Evolutionary conservation across 306 rosid genomes (phyloP).

Genomic region (Cucurbita ficifolia): DNA sequence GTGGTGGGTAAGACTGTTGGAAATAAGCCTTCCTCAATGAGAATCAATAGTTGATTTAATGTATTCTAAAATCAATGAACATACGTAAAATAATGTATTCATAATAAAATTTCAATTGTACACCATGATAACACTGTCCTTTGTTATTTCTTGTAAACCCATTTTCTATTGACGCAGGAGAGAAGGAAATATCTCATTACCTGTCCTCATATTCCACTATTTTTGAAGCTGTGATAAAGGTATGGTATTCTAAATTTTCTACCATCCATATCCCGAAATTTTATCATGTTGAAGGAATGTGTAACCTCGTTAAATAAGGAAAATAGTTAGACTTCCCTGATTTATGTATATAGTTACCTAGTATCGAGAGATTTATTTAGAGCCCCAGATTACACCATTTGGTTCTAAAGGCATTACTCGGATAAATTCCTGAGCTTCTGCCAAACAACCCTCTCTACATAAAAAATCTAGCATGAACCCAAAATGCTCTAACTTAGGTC

Average conservation of each 20-base stretch:
- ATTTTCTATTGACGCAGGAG: background rate
- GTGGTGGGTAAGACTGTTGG: background rate
- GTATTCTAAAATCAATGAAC: background rate
- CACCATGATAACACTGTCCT: background rate
- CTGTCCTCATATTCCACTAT: background rate
- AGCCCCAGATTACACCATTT: slow-evolving; percentile 15
- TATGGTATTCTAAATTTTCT: background rate
- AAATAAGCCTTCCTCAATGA: background rate
- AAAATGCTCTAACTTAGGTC: slow-evolving; percentile 10
- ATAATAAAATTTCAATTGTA: background rate
- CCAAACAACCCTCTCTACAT: slow-evolving; percentile 6
- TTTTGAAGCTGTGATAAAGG: background rate
- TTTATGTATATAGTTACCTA: too few species aligned
- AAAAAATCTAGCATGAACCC: slow-evolving; percentile 11
- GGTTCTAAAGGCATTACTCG: slow-evolving; percentile 8
- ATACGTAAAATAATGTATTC: background rate
- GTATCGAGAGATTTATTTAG: background rate
- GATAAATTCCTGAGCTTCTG: slow-evolving; percentile 5
- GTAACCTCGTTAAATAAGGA: too few species aligned
- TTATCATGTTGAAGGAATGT: too few species aligned
- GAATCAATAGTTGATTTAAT: background rate
- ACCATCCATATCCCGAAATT: too few species aligned
- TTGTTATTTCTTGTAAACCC: background rate
- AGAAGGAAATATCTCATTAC: background rate
- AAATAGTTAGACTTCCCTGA: too few species aligned